A percentile compares a stretch with the other conserved stretches of the same genome.
phyloP scores from a whole-genome alignment of 2,329 filamentous ascomycete species.

The Aureobasidium sp. region DNA sequence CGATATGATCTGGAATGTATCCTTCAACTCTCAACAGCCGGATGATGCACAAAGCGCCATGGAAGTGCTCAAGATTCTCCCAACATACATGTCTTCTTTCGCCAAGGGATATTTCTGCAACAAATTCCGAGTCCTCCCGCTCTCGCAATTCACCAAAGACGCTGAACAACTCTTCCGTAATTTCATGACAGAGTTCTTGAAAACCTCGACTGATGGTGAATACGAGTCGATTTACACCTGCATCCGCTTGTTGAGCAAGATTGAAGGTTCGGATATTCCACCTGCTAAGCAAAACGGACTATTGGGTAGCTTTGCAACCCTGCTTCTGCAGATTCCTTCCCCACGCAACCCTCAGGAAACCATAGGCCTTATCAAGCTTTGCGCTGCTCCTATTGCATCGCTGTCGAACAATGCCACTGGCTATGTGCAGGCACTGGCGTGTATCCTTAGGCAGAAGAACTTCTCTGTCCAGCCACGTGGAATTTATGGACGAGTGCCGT shows the following conservation, averaged over 20 bases:
- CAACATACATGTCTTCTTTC: slow-evolving; percentile 33
- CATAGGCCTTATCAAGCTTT: neutral
- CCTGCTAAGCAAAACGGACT: neutral
- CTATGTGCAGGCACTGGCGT: neutral
- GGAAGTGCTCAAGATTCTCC: slow-evolving; percentile 50
- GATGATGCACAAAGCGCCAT: slow-evolving; percentile 74
- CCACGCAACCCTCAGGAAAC: neutral
- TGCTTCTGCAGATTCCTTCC: neutral
- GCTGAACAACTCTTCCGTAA: neutral
- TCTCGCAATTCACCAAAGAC: neutral
- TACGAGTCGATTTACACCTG: neutral
- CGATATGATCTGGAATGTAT: slow-evolving; percentile 74
- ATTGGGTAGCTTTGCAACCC: neutral
- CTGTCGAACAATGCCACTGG: neutral
- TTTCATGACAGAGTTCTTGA: neutral
- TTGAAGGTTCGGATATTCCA: neutral
- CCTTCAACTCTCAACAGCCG: slow-evolving; percentile 72
- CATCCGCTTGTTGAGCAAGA: neutral
- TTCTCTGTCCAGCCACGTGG: neutral
- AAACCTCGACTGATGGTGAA: neutral
- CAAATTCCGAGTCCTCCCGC: slow-evolving; percentile 38
- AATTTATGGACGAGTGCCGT: neutral
- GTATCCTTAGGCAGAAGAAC: neutral
- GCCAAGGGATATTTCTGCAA: slow-evolving; percentile 57
- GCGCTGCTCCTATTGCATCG: neutral